Evolutionary conservation across 352 stramenopile genomes (phyloP).

Genomic region (Globisporangium acanthophoron): DNA sequence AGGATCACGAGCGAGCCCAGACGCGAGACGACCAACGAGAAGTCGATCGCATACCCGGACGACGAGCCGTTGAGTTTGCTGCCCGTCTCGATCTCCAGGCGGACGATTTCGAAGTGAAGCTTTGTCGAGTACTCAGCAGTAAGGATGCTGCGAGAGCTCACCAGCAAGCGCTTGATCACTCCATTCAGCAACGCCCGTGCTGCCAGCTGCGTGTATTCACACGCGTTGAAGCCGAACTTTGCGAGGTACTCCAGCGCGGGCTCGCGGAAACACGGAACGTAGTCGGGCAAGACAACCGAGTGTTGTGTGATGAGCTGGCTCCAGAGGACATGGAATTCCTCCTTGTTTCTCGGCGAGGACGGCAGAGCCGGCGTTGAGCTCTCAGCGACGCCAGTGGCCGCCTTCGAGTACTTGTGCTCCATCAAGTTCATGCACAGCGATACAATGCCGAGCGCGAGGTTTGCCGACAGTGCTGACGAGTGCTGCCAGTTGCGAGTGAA

Average conservation of each 20-base stretch:
- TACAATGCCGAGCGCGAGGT: constrained; percentile 59
- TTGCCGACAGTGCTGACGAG: constrained; percentile 61
- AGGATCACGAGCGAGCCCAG: constrained; percentile 73
- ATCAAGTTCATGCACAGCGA: constrained; percentile 82
- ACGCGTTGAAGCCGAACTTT: constrained; percentile 68
- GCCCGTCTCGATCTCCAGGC: constrained; percentile 60
- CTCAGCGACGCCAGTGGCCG: constrained; percentile 1
- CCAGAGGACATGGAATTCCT: constrained; percentile 83
- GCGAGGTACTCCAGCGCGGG: constrained; percentile 69
- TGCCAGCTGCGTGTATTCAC: constrained; percentile 71
- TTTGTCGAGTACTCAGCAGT: constrained; percentile 77
- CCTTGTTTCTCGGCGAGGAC: constrained; percentile 55
- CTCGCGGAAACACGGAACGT: constrained; percentile 58
- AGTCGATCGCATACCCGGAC: constrained; percentile 13
- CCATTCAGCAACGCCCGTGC: constrained; percentile 64
- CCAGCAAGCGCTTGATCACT: constrained; percentile 66
- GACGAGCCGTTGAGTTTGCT: constrained; percentile 27
- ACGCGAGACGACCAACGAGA: constrained; percentile 43
- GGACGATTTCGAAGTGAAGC: constrained; percentile 72
- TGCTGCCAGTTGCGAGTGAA: constrained; percentile 73
- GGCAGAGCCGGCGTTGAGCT: constrained; percentile 11
- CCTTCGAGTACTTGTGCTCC: constrained; percentile 63
- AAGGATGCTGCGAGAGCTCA: constrained; percentile 31
- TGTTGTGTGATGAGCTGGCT: constrained; percentile 85
- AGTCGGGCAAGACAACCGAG: constrained; percentile 73